These are phyloP conservation scores for Vitellaria paradoxa DNA, from an alignment of 179 eudicot species.

Conservation along the genomic window DNA sequence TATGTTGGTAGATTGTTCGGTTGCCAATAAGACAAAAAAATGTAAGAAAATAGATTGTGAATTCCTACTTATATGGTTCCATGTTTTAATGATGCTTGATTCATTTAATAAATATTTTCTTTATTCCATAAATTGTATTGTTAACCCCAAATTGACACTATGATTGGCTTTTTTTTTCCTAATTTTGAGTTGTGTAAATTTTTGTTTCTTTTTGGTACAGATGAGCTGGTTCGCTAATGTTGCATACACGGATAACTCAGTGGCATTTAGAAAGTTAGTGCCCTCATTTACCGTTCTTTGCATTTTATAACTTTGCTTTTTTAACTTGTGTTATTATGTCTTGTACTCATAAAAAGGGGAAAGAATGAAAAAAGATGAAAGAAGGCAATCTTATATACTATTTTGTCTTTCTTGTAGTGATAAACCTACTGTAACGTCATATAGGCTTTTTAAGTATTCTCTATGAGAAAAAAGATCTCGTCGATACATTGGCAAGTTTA, in stretches of 20 bases:
- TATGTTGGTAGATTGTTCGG: background rate
- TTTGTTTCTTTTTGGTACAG: conserved; percentile 13
- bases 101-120: background rate
- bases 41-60: background rate
- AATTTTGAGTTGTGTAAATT: background rate
- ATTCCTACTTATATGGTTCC: background rate
- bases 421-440: background rate
- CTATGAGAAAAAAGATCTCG: background rate
- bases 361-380: background rate
- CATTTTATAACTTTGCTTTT: background rate
- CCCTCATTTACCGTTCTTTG: background rate
- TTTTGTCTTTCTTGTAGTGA: background rate
- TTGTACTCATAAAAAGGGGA: background rate
- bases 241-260: conserved; percentile 1
- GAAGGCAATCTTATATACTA: background rate
- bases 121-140: background rate
- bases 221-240: conserved; percentile 10
- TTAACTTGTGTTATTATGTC: background rate
- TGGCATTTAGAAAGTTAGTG: conserved; percentile 18
- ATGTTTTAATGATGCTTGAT: background rate
- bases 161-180: background rate
- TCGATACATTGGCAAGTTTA: background rate
- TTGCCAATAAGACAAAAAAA: background rate
- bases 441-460: background rate
- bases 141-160: background rate